Percentiles rank a stretch among this genome's conserved stretches.
Evolutionary conservation across 352 stramenopile species (phyloP).

Genomic region (Phytophthora pini): DNA sequence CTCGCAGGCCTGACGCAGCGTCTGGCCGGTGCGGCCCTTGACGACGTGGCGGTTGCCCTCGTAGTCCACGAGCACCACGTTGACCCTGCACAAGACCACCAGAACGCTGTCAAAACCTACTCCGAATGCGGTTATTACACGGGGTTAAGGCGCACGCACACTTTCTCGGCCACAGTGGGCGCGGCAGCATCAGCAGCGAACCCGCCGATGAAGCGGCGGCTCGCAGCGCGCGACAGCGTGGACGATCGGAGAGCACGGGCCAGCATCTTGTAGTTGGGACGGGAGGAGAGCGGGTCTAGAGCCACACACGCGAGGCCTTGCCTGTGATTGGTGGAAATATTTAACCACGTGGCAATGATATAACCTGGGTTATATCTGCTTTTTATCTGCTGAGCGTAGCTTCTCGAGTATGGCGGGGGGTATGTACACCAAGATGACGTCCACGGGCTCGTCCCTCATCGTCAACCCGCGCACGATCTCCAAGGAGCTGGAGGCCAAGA

Average conservation of each 20-base stretch:
- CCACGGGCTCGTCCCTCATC: slow-evolving; percentile 71
- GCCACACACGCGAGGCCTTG: slow-evolving; percentile 20
- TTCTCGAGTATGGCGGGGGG: slow-evolving; percentile 39
- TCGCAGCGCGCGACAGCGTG: slow-evolving; percentile 35
- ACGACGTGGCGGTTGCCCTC: slow-evolving; percentile 89
- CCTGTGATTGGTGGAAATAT: slow-evolving; percentile 18
- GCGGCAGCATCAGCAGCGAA: slow-evolving; percentile 45
- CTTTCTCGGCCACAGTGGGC: slow-evolving; percentile 65
- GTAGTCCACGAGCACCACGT: slow-evolving; percentile 87
- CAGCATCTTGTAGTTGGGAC: slow-evolving; percentile 42
- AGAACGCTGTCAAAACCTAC: slow-evolving; percentile 5
- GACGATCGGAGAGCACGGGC: slow-evolving; percentile 44
- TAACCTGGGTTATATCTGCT: slow-evolving; percentile 5
- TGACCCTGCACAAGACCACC: slow-evolving; percentile 59
- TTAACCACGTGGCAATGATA: slow-evolving; percentile 6
- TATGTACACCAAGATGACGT: slow-evolving; percentile 88
- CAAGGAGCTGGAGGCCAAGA: slow-evolving; percentile 84
- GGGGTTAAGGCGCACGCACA: slow-evolving; percentile 41
- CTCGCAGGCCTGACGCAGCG: slow-evolving; percentile 82
- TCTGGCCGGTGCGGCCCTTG: slow-evolving; percentile 82
- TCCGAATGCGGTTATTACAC: neutral
- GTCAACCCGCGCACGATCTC: slow-evolving; percentile 81
- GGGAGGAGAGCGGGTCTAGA: slow-evolving; percentile 15
- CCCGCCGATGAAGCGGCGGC: slow-evolving; percentile 62
- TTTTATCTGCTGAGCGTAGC: neutral